These are phyloP conservation scores for Pseudonitzschia multistriata DNA, from an alignment of 108 stramenopile species.

Conservation along the genomic window DNA sequence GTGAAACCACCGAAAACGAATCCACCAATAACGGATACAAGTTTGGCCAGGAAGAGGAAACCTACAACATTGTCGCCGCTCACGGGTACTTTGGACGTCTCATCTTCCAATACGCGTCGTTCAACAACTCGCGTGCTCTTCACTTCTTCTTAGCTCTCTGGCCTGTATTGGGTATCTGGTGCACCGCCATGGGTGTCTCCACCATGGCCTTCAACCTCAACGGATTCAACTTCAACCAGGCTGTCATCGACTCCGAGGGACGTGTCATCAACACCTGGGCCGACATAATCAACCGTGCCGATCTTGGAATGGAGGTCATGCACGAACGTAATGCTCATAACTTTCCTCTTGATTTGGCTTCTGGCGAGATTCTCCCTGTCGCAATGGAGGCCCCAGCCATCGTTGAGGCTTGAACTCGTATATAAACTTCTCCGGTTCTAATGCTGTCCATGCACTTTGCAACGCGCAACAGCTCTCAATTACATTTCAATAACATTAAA, in stretches of 20 bases:
- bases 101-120: slow-evolving; percentile 39
- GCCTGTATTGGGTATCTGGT: slow-evolving; percentile 38
- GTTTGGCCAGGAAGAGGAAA: slow-evolving; percentile 38
- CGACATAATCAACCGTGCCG: slow-evolving; percentile 40
- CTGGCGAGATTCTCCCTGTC: slow-evolving; percentile 31
- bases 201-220: slow-evolving; percentile 40
- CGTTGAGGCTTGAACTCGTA: slow-evolving; percentile 21
- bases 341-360: slow-evolving; percentile 38
- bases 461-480: not conserved
- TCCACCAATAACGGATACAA: slow-evolving; percentile 39
- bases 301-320: slow-evolving; percentile 38
- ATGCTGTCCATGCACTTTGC: not conserved
- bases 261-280: slow-evolving; percentile 45
- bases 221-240: slow-evolving; percentile 33
- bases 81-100: slow-evolving; percentile 43
- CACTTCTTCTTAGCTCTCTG: slow-evolving; percentile 41
- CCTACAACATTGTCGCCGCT: slow-evolving; percentile 41
- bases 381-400: slow-evolving; percentile 37
- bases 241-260: slow-evolving; percentile 33
- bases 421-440: not conserved
- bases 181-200: slow-evolving; percentile 36
- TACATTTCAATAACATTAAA: too few species aligned
- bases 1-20: slow-evolving; percentile 39
- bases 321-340: slow-evolving; percentile 40
- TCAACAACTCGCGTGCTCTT: slow-evolving; percentile 44